phyloP scores from a whole-genome alignment of 1,284 basidiomycete genomes.

The Malassezia pachydermatis region DNA sequence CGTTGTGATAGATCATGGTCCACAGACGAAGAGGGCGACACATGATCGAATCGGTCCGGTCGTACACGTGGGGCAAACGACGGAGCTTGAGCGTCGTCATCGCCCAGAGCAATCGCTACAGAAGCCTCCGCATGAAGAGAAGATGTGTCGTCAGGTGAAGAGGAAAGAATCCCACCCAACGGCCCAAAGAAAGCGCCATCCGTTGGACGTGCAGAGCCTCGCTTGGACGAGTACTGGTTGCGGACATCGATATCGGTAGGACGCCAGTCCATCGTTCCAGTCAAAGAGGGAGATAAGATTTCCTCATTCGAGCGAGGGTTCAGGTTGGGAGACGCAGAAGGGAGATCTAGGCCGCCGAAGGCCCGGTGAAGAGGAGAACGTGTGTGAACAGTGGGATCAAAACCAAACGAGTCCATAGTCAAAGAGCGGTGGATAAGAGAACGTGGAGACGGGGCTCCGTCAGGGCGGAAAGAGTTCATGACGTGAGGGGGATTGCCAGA shows the following conservation, averaged over 20 bases:
- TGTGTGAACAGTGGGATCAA: background rate
- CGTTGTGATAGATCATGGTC: constrained; percentile 4
- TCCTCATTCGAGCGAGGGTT: background rate
- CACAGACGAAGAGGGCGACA: background rate
- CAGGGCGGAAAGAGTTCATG: background rate
- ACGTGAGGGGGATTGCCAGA: background rate
- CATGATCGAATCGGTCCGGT: background rate
- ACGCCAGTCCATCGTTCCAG: background rate
- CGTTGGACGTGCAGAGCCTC: background rate
- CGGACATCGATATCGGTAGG: background rate
- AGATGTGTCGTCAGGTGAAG: constrained; percentile 8
- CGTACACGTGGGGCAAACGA: background rate
- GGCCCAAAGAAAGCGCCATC: background rate
- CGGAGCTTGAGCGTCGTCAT: constrained; percentile 6
- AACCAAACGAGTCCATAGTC: constrained; percentile 7
- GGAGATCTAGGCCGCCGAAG: background rate
- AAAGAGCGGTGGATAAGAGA: constrained; percentile 1
- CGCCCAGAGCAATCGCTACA: constrained; percentile 12
- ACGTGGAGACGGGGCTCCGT: background rate
- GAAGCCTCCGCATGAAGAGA: constrained; percentile 13
- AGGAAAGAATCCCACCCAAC: constrained; percentile 1
- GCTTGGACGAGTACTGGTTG: background rate
- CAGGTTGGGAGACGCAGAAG: background rate
- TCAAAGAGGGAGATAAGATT: background rate
- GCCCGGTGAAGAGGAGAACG: background rate